These are phyloP conservation scores for Tricladium varicosporioides DNA, from an alignment of 2,329 filamentous ascomycete species.

Conservation along the genomic window DNA sequence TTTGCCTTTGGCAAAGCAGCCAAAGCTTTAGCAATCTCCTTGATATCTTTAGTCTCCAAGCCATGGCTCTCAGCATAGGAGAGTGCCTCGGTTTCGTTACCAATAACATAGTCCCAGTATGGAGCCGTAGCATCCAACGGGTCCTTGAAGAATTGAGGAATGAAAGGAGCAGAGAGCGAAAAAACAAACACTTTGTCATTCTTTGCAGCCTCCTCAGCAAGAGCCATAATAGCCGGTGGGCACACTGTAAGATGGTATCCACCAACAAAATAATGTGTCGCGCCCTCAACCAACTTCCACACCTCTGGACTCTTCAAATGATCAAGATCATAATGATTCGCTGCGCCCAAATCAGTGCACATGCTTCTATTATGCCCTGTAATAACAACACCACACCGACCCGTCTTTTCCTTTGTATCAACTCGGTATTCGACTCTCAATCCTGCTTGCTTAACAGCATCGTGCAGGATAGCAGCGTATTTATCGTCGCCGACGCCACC, in stretches of 20 bases:
- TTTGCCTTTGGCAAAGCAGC: conserved; percentile 93
- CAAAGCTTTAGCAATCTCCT: conserved; percentile 80
- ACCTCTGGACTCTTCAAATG: conserved; percentile 89
- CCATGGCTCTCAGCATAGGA: conserved; percentile 82
- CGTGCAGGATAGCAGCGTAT: conserved; percentile 83
- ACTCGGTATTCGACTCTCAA: conserved; percentile 94
- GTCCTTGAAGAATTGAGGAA: conserved; percentile 97
- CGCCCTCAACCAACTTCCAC: conserved; percentile 88
- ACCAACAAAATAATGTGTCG: conserved; percentile 87
- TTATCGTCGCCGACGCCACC: conserved; percentile 95
- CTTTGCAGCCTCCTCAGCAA: conserved; percentile 84
- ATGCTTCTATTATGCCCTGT: conserved; percentile 94
- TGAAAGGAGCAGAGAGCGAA: conserved; percentile 93
- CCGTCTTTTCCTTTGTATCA: conserved; percentile 79
- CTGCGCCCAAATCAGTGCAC: conserved; percentile 91
- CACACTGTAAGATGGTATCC: conserved; percentile 98
- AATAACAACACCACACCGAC: conserved; percentile 94
- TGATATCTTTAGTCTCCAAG: conserved; percentile 72
- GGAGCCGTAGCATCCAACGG: conserved; percentile 79
- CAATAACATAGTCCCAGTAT: conserved; percentile 95
- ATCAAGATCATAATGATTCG: conserved; percentile 94
- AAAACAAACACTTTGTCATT: conserved; percentile 92
- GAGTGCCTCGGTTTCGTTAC: conserved; percentile 93
- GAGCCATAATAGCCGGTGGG: conserved; percentile 82
- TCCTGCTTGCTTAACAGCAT: conserved; percentile 83